Evolutionary conservation across 495 filamentous ascomycete species (phyloP), one percentile per base, ranked within the genome.

Genomic region (Neurospora intermedia): DNA sequence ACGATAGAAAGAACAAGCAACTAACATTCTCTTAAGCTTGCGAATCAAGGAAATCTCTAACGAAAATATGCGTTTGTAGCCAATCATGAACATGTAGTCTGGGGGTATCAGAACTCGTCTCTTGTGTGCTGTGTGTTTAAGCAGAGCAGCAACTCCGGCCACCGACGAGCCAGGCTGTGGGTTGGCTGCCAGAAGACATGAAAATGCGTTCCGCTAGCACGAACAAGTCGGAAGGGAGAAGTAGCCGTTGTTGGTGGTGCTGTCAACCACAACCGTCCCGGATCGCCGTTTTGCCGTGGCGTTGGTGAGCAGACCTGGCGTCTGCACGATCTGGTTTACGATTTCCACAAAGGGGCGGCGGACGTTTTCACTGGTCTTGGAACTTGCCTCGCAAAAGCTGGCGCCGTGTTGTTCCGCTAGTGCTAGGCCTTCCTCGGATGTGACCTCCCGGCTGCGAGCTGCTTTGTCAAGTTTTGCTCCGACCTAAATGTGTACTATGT

Each of bases 391-490:
- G 77, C 86, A 88, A 78, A 88, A 89, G 11, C 77, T 78, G 2
- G 80, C 81, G 4, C 84, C 85, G 73, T 85, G 84, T 3, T 80
- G 78, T 69, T 84, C 81, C 23, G 87, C 87, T 69, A 88, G 78
- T 6, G 83, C 82, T 54, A 80, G 79, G 48, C 87, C 88, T 74
- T 89, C 85, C 27, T 86, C 87, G 35, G 74, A 72, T 31, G 82
- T 82, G 1, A 88, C 87, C n/a, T 83, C 84, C 38, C 87, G 81
- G 40, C 79, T 79, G 46, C 75, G 70, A 6, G 77, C 69, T 20
- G 84, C 77, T 73, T 85, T 87, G 77, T 90, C 88, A 35, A 87
- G 78, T 77, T 90, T 90, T 69, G 82, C 82, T 5, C 87, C 88
- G 39, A 88, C 86, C 79, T 85, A 46, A n/a, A 31, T 71, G 70